Percentiles rank a stretch among this genome's conserved stretches.
Evolutionary conservation across 371 early-diverging fungal genomes (phyloP).

Genomic region (Batrachochytrium dendrobatidis): DNA sequence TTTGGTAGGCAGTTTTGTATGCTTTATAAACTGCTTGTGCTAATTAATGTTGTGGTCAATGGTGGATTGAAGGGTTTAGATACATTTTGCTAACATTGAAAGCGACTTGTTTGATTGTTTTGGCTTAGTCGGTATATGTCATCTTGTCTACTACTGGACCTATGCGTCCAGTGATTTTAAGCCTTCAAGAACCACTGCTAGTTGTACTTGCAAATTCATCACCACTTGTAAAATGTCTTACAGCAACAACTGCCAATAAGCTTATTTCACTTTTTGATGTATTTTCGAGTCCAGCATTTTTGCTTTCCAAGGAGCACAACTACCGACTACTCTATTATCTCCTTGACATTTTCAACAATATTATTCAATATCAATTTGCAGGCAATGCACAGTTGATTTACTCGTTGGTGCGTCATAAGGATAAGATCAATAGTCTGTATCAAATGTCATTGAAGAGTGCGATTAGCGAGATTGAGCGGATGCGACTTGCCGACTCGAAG

Average conservation of each 20-base stretch:
- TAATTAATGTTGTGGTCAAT: too few relatives aligned
- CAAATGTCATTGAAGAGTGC: conserved; percentile 58
- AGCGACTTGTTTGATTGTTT: neutral
- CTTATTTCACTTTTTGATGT: conserved; percentile 65
- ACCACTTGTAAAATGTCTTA: conserved; percentile 66
- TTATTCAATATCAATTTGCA: conserved; percentile 72
- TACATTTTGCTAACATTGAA: neutral
- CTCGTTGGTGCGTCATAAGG: conserved; percentile 62
- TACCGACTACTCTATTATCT: conserved; percentile 63
- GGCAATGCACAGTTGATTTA: conserved; percentile 75
- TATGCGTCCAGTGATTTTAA: neutral
- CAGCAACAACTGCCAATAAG: conserved; percentile 62
- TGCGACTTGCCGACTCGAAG: conserved; percentile 7
- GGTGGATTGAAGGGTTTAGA: neutral
- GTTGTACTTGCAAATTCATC: conserved; percentile 73
- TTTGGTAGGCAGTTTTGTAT: conserved; percentile 36
- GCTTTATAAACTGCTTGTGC: too few relatives aligned
- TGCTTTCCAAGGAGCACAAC: conserved; percentile 70
- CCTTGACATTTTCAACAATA: conserved; percentile 68
- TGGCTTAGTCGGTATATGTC: conserved; percentile 55
- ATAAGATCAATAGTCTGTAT: conserved; percentile 54
- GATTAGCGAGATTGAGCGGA: conserved; percentile 46
- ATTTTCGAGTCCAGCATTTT: conserved; percentile 69
- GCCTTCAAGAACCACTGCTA: conserved; percentile 66
- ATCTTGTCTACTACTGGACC: conserved; percentile 65